Conservation (phyloP, 208 protist species). For the Acanthamoeba triangularis region DNA sequence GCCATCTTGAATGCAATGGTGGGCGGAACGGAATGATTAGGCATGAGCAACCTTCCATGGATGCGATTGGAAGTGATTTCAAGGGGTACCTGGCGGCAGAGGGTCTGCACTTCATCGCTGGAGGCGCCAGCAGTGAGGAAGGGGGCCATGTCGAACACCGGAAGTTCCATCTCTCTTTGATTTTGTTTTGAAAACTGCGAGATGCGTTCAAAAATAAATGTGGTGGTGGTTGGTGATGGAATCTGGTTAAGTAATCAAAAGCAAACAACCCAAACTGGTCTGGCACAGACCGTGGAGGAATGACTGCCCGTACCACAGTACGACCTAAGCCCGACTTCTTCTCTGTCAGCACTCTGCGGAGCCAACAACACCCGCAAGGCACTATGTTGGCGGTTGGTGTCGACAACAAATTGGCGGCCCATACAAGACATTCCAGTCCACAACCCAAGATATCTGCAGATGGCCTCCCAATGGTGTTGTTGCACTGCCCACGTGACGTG, state of each 20-base stretch:
- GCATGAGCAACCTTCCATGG: no score
- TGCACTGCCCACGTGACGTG: no score
- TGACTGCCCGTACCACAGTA: background rate
- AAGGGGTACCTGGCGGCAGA: background rate
- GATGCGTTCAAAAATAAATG: no score
- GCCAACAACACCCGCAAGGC: background rate
- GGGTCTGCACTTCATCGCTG: slow-evolving; percentile 1
- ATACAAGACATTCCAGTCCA: background rate
- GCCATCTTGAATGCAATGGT: background rate
- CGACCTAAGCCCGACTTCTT: background rate
- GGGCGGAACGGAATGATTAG: background rate
- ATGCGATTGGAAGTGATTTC: background rate
- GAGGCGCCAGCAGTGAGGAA: background rate
- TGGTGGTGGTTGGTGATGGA: background rate
- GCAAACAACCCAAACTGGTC: background rate
- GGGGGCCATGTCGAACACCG: background rate
- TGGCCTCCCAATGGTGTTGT: background rate
- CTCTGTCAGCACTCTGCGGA: background rate
- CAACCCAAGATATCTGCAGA: background rate
- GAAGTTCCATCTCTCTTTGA: background rate
- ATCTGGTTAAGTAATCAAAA: background rate
- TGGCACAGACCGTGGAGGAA: no score
- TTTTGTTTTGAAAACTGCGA: background rate
- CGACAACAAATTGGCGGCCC: background rate
- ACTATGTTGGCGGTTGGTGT: background rate